Conservation (phyloP, 106 monocot species). For the Dactylorhiza incarnata region DNA sequence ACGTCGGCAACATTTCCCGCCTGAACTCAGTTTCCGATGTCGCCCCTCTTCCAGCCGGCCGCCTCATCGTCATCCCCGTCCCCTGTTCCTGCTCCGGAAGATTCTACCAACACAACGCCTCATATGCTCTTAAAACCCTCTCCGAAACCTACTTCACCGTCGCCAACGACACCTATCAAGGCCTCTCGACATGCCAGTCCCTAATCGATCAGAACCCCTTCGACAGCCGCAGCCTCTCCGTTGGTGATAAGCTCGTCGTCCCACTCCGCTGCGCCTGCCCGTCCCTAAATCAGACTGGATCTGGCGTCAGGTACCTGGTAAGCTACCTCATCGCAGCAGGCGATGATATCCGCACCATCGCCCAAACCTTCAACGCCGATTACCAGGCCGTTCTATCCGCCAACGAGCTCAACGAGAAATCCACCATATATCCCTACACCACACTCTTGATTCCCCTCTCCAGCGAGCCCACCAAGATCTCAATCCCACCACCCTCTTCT, state of each 20-base stretch:
- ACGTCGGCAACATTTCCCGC: slow-evolving; percentile 26
- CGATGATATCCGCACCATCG: slow-evolving; percentile 39
- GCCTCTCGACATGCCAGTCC: slow-evolving; percentile 78
- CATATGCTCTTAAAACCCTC: slow-evolving; percentile 25
- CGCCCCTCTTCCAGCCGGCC: slow-evolving; percentile 14
- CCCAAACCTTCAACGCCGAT: slow-evolving; percentile 27
- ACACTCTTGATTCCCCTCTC: slow-evolving; percentile 60
- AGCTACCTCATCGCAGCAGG: slow-evolving; percentile 40
- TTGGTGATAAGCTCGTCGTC: slow-evolving; percentile 19
- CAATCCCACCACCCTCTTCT: slow-evolving; percentile 4
- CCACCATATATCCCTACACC: slow-evolving; percentile 50
- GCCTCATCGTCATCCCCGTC: slow-evolving; percentile 41
- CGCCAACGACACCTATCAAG: slow-evolving; percentile 77
- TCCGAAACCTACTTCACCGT: slow-evolving; percentile 43
- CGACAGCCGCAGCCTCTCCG: slow-evolving; percentile 18
- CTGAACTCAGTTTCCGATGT: slow-evolving; percentile 32
- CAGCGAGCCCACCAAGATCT: slow-evolving; percentile 25
- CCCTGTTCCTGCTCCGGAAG: slow-evolving; percentile 34
- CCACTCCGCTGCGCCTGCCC: slow-evolving; percentile 90
- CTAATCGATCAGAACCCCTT: slow-evolving; percentile 68
- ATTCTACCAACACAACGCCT: slow-evolving; percentile 65
- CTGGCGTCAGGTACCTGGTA: slow-evolving; percentile 48
- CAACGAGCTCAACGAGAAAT: slow-evolving; percentile 25
- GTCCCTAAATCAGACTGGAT: slow-evolving; percentile 25
- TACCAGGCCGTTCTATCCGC: slow-evolving; percentile 29